Evolutionary conservation across 495 filamentous ascomycete species (phyloP).

Genomic region (Letharia lupina): DNA sequence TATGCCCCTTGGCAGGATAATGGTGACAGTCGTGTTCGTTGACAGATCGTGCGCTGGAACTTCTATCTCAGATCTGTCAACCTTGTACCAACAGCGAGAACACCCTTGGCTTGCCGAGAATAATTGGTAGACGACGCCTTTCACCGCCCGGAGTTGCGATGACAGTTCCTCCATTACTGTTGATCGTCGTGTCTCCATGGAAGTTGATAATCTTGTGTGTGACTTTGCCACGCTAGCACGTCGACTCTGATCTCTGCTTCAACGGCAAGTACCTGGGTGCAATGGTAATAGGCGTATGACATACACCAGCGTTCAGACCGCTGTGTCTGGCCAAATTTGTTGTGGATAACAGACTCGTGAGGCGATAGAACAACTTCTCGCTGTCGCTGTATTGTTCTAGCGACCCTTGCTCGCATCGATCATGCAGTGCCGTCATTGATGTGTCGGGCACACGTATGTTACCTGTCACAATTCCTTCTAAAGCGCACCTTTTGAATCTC

Average conservation of each 20-base stretch:
- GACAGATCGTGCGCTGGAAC: not conserved
- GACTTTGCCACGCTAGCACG: not conserved
- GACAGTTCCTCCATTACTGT: not conserved
- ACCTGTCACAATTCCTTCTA: too few relatives aligned
- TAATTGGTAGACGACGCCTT: not conserved
- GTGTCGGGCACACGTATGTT: too few relatives aligned
- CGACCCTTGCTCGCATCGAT: too few relatives aligned
- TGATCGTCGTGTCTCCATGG: not conserved
- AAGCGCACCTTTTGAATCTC: not conserved
- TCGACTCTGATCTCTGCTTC: not conserved
- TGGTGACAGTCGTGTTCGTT: not conserved
- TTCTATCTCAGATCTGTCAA: not conserved
- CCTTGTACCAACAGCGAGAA: not conserved
- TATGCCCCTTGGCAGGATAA: not conserved
- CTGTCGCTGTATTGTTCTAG: too few relatives aligned
- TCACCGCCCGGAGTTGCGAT: not conserved
- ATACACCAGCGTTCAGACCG: not conserved
- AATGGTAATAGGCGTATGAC: not conserved
- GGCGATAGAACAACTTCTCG: too few relatives aligned
- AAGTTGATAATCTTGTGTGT: not conserved
- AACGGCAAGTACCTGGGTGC: not conserved
- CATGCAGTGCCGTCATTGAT: too few relatives aligned
- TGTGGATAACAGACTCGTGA: too few relatives aligned
- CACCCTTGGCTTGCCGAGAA: not conserved
- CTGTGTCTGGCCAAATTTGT: not conserved